Conservation (phyloP, 2,329 filamentous ascomycete species). For the Microdochium nivale region DNA sequence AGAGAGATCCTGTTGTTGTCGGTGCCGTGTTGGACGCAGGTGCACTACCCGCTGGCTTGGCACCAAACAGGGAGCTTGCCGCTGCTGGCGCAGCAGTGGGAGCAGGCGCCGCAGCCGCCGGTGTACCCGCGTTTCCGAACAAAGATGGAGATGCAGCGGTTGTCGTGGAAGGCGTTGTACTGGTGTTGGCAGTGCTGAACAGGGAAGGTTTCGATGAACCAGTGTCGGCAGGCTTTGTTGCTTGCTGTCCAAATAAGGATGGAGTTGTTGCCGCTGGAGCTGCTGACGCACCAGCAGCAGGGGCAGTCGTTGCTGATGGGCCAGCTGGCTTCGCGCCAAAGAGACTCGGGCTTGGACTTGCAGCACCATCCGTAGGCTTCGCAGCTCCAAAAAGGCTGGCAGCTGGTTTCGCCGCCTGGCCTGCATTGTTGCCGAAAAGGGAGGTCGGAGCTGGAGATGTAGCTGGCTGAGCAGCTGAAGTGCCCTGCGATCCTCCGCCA, state of each 20-base stretch:
- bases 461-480: slow-evolving; percentile 6
- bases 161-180: background rate
- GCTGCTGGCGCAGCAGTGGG: slow-evolving; percentile 7
- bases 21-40: slow-evolving; percentile 5
- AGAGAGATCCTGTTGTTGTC: slow-evolving; percentile 7
- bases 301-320: slow-evolving; percentile 5
- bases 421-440: slow-evolving; percentile 8
- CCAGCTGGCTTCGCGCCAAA: slow-evolving; percentile 14
- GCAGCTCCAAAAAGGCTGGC: slow-evolving; percentile 11
- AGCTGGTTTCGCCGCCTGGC: slow-evolving; percentile 9
- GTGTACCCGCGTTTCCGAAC: background rate
- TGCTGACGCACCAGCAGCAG: slow-evolving; percentile 5
- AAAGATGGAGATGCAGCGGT: background rate
- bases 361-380: slow-evolving; percentile 15
- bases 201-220: slow-evolving; percentile 12
- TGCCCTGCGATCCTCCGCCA: slow-evolving; percentile 21
- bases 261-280: slow-evolving; percentile 6
- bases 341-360: slow-evolving; percentile 6
- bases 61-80: slow-evolving; percentile 4
- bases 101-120: slow-evolving; percentile 7
- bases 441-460: slow-evolving; percentile 8
- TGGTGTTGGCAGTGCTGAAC: slow-evolving; percentile 11
- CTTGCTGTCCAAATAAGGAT: slow-evolving; percentile 11
- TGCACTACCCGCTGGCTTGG: slow-evolving; percentile 13
- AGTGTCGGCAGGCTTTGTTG: slow-evolving; percentile 14